phyloP scores from a whole-genome alignment of 2,329 filamentous ascomycete species.

The Alternaria alternata region DNA sequence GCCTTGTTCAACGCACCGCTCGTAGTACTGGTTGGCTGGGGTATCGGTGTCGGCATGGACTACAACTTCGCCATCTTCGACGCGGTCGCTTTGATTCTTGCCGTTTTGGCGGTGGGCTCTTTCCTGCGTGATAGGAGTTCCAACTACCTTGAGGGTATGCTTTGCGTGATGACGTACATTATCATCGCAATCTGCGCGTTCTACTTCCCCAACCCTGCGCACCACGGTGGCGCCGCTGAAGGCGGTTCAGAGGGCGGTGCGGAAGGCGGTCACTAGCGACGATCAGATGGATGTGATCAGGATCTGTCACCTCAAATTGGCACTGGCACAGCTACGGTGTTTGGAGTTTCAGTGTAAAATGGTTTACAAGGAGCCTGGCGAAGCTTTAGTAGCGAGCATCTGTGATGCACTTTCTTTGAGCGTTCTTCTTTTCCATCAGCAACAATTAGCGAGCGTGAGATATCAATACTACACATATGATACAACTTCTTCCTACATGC shows the following conservation, averaged over 20 bases:
- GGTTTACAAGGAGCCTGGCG: not conserved
- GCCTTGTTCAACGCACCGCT: slow-evolving; percentile 87
- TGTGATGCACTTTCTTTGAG: slow-evolving; percentile 11
- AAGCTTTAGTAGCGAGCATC: slow-evolving; percentile 13
- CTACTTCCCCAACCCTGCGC: slow-evolving; percentile 65
- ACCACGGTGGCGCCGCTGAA: slow-evolving; percentile 24
- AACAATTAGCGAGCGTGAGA: slow-evolving; percentile 28
- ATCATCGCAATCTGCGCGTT: slow-evolving; percentile 69
- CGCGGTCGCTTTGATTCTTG: slow-evolving; percentile 79
- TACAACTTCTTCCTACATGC: not conserved
- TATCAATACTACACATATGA: slow-evolving; percentile 4
- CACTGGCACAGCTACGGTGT: not conserved
- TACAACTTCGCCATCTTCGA: slow-evolving; percentile 90
- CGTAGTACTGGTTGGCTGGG: slow-evolving; percentile 85
- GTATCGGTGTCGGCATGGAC: slow-evolving; percentile 70
- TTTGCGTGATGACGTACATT: slow-evolving; percentile 76
- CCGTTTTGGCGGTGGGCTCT: slow-evolving; percentile 85
- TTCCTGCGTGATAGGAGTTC: slow-evolving; percentile 88
- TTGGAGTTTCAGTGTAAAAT: not conserved
- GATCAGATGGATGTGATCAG: not conserved
- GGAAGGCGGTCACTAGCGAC: slow-evolving; percentile 9
- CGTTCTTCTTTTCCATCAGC: not conserved
- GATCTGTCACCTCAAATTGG: not conserved
- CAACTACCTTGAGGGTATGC: slow-evolving; percentile 86
- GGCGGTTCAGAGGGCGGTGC: not conserved